Evolutionary conservation across 306 rosid genomes (phyloP).

Genomic region (Vigna unguiculata): DNA sequence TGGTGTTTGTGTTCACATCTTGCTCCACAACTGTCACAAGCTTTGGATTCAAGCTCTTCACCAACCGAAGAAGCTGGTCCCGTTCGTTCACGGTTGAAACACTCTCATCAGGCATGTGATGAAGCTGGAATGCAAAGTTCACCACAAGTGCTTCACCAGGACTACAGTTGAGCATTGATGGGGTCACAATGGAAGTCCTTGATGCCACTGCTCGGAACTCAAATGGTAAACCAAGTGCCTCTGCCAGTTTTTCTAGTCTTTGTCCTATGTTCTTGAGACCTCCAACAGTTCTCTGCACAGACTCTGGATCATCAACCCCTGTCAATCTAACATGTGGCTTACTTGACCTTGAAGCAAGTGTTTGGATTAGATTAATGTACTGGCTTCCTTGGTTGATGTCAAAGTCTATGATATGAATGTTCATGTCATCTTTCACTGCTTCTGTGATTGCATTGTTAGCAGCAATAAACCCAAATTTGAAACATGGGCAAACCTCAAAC

Average conservation of each 20-base stretch:
- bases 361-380: constrained; percentile 79
- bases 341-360: constrained; percentile 64
- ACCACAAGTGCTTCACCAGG: constrained; percentile 88
- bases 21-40: constrained; percentile 93
- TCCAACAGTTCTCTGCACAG: constrained; percentile 86
- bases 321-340: constrained; percentile 79
- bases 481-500: constrained; percentile 96
- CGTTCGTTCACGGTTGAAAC: constrained; percentile 84
- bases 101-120: constrained; percentile 99
- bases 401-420: constrained; percentile 81
- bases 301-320: constrained; percentile 93
- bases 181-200: constrained; percentile 65
- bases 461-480: constrained; percentile 87
- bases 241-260: constrained; percentile 87
- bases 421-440: constrained; percentile 73
- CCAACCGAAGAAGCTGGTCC: constrained; percentile 93
- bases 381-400: constrained; percentile 96
- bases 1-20: constrained; percentile 89
- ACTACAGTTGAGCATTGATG: constrained; percentile 73
- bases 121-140: constrained; percentile 94
- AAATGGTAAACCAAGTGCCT: constrained; percentile 67
- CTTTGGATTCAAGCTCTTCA: constrained; percentile 87
- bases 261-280: constrained; percentile 88
- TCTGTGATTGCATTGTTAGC: constrained; percentile 90
- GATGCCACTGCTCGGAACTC: constrained; percentile 85